These are phyloP conservation scores for Cercospora zeae-maydis DNA, from an alignment of 2,329 filamentous ascomycete genomes.

Conservation along the genomic window DNA sequence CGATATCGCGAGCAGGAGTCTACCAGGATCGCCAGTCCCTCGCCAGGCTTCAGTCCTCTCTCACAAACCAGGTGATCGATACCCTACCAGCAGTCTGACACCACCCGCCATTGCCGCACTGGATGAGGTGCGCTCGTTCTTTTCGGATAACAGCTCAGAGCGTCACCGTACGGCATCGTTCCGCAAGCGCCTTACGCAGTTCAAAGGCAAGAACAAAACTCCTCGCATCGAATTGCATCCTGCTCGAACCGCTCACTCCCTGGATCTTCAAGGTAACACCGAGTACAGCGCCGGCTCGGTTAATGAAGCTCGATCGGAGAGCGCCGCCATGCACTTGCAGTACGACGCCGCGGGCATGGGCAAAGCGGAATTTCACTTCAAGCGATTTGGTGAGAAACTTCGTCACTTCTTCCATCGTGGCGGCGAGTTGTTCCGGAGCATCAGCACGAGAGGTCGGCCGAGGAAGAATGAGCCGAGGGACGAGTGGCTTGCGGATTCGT, in stretches of 20 bases:
- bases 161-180: constrained; percentile 33
- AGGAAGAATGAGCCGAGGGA: constrained; percentile 13
- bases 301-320: constrained; percentile 23
- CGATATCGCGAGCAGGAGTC: constrained; percentile 17
- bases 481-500: constrained; percentile 30
- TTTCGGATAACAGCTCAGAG: constrained; percentile 42
- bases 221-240: constrained; percentile 12
- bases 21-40: constrained; percentile 18
- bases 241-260: constrained; percentile 22
- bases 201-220: constrained; percentile 22
- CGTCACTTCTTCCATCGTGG: constrained; percentile 37
- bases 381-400: constrained; percentile 40
- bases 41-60: constrained; percentile 20
- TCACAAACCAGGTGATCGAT: constrained; percentile 46
- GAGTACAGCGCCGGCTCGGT: constrained; percentile 33
- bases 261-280: constrained; percentile 27
- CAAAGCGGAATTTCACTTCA: constrained; percentile 40
- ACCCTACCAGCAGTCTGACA: constrained; percentile 46
- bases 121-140: constrained; percentile 43
- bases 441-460: constrained; percentile 27
- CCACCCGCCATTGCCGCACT: constrained; percentile 42
- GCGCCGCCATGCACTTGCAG: constrained; percentile 27
- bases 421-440: constrained; percentile 34
- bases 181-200: constrained; percentile 37
- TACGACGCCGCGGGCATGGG: constrained; percentile 38